Evolutionary conservation across 805 yeast species (phyloP).

Genomic region (Jamesozyma spencerorum): DNA sequence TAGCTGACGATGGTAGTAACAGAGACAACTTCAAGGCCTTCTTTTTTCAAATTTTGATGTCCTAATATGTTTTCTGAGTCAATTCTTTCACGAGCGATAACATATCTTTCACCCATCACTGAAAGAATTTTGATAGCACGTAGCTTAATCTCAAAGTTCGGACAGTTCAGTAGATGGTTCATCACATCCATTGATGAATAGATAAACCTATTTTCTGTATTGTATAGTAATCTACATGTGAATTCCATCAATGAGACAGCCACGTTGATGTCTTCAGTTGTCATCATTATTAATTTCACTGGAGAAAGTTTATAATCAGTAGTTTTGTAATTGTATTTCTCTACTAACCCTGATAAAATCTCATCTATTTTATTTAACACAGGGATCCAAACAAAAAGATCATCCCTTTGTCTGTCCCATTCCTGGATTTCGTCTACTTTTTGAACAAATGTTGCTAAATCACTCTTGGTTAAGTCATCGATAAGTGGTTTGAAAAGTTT

Average conservation of each 20-base stretch:
- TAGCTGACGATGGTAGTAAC: conserved; percentile 42
- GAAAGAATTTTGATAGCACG: conserved; percentile 53
- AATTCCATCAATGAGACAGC: conserved; percentile 50
- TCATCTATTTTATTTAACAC: conserved; percentile 69
- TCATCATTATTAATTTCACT: conserved; percentile 40
- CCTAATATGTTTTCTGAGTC: conserved; percentile 20
- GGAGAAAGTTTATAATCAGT: conserved; percentile 35
- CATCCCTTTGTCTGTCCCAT: conserved; percentile 61
- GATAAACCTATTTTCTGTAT: conserved; percentile 57
- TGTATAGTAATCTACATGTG: conserved; percentile 53
- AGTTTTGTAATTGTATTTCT: conserved; percentile 36
- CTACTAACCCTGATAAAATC: conserved; percentile 45
- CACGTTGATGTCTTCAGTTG: conserved; percentile 37
- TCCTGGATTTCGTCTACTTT: conserved; percentile 31
- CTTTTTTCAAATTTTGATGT: conserved; percentile 31
- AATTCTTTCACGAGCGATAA: conserved; percentile 30
- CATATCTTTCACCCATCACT: conserved; percentile 51
- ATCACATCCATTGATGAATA: conserved; percentile 61
- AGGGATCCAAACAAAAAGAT: conserved; percentile 67
- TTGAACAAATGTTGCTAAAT: conserved; percentile 34
- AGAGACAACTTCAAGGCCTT: conserved; percentile 46
- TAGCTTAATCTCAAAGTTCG: conserved; percentile 49
- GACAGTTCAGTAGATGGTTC: conserved; percentile 47
- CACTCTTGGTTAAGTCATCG: conserved; percentile 33
- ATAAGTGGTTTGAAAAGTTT: conserved; percentile 29